Base-by-base conservation (phyloP, 2,329 filamentous ascomycete genomes). In the Trichoderma sp. region DNA sequence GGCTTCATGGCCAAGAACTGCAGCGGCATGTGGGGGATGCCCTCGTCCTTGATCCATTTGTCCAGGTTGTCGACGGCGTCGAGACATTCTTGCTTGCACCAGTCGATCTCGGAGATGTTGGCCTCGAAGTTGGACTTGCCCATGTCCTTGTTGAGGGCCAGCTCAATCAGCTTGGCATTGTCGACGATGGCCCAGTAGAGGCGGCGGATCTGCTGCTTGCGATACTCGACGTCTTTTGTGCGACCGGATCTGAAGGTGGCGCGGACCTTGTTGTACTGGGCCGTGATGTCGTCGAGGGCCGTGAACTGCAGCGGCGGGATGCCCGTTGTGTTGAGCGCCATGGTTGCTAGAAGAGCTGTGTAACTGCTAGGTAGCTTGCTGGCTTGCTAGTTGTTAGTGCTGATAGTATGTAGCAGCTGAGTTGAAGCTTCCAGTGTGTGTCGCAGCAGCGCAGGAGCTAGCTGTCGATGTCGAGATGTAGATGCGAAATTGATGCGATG, bases 151-250 rank as follows among this genome's bases (percentile, higher is more conserved):
- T 88, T 86, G 79, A 94, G 88, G 26, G 95, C 94, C 80, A 93
- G 92, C 75, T 89, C 80, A 73, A 98, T 86, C 76, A 91, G 88
- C 60, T 89, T 85, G 71, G 90, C 87, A 80, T 93, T 91, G 85
- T 98, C 95, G 75, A 90, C 90, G 76, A 98, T 81, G 8, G 89
- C 94, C 96, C 96, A 98, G 86, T 97, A 98, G 71, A 98, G 90
- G 87, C 94, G 95, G 77, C 95, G 92, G 73, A 99, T 89, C 86
- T 98, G 96, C 70, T 89, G 86, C 74, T 95, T 86, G 74, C 96
- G 91, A 84, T 92, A 98, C 78, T 93, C 88, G 73, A 98, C 80
- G 70, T 93, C 88, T 79, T 94, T 94, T 57, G 95, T 98, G 83
- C 91, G 92, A 81, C 94, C 91, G 21, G 92, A 88, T 76, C 87